Percentiles rank a stretch among this genome's conserved stretches.
These are phyloP conservation scores for Monosporozyma siamensis DNA, from an alignment of 805 yeast genomes.

Conservation along the genomic window DNA sequence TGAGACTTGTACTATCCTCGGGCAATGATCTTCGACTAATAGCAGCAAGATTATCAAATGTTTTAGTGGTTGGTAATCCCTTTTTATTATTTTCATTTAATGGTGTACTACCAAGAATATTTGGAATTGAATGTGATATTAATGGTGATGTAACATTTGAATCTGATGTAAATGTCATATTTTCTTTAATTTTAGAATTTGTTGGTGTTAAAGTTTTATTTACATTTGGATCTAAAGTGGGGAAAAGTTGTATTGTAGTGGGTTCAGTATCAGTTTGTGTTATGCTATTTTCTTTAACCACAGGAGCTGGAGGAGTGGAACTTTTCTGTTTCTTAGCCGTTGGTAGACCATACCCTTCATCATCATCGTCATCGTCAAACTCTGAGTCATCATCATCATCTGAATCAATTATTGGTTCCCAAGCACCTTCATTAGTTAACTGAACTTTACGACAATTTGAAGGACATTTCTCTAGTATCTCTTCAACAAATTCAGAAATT, in stretches of 20 bases:
- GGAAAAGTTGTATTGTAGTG: not conserved
- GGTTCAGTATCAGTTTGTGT: no score
- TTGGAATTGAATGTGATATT: conserved; percentile 8
- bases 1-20: not conserved
- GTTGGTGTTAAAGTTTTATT: conserved; percentile 6
- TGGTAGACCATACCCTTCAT: not conserved
- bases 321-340: not conserved
- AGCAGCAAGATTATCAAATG: not conserved
- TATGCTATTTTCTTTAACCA: no score
- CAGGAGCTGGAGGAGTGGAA: not conserved
- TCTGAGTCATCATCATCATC: not conserved
- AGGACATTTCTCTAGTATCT: conserved; percentile 47
- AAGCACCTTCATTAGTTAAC: conserved; percentile 63
- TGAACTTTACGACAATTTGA: conserved; percentile 55
- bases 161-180: not conserved
- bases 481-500: conserved; percentile 62
- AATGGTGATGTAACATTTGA: not conserved
- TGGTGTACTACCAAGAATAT: conserved; percentile 17
- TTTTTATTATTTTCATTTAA: not conserved
- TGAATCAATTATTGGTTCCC: conserved; percentile 39
- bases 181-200: not conserved
- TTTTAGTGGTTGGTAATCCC: not conserved
- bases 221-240: conserved; percentile 18
- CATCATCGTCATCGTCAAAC: not conserved
- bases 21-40: not conserved